These are phyloP conservation scores for Mytilinidion resinicola DNA, from an alignment of 495 filamentous ascomycete species.

Conservation along the genomic window DNA sequence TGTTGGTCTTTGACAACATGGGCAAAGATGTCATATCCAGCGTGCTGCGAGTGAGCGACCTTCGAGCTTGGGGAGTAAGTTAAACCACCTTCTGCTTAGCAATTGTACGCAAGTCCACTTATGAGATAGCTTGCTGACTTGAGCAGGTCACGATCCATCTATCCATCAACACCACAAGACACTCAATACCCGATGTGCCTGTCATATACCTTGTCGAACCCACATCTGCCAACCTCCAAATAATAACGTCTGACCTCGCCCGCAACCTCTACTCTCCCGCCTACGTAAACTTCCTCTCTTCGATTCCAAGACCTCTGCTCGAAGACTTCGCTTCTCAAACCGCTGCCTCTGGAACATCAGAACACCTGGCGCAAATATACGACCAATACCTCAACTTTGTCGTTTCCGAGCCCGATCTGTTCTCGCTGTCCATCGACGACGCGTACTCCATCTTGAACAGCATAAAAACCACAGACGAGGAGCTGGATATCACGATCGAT, in stretches of 20 bases:
- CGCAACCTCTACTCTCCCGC: slow-evolving; percentile 86
- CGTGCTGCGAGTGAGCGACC: slow-evolving; percentile 85
- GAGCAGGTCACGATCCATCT: slow-evolving; percentile 81
- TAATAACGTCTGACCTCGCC: slow-evolving; percentile 81
- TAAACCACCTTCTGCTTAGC: no score
- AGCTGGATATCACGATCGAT: slow-evolving; percentile 79
- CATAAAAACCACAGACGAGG: slow-evolving; percentile 79
- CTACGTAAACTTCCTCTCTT: slow-evolving; percentile 95
- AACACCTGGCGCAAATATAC: slow-evolving; percentile 85
- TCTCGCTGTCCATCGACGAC: slow-evolving; percentile 83
- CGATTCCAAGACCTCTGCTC: slow-evolving; percentile 82
- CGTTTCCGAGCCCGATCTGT: slow-evolving; percentile 90
- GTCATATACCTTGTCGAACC: slow-evolving; percentile 95
- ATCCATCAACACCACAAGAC: slow-evolving; percentile 76
- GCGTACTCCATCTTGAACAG: slow-evolving; percentile 95
- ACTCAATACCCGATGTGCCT: slow-evolving; percentile 93
- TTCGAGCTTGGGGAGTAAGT: slow-evolving; percentile 66
- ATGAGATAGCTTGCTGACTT: no score
- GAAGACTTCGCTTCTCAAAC: slow-evolving; percentile 94
- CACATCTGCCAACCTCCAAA: slow-evolving; percentile 66
- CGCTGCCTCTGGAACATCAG: slow-evolving; percentile 72
- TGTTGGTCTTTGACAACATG: slow-evolving; percentile 62
- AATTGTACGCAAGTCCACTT: no score
- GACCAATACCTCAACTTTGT: slow-evolving; percentile 99
- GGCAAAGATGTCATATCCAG: slow-evolving; percentile 83